Percentiles rank a stretch among this genome's conserved stretches.
These are phyloP conservation scores for Cylindrodendrum hubeiense DNA, from an alignment of 2,329 filamentous ascomycete genomes.

Conservation along the genomic window DNA sequence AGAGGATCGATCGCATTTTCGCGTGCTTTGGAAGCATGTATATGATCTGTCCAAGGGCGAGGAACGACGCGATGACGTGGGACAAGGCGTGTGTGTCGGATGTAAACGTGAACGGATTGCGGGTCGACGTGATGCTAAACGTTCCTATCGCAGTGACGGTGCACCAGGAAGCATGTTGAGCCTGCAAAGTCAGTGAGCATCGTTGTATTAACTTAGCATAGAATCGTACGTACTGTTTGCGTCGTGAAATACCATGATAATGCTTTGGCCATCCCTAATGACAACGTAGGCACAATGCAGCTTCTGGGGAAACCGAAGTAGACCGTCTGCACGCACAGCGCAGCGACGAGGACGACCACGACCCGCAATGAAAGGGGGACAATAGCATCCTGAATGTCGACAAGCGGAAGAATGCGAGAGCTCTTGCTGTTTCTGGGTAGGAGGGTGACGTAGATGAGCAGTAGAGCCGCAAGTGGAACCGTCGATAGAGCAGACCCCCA, in stretches of 20 bases:
- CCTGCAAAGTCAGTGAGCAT: constrained; percentile 32
- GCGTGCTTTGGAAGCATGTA: constrained; percentile 47
- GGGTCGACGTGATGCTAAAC: constrained; percentile 48
- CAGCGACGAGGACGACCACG: constrained; percentile 26
- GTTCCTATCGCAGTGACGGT: constrained; percentile 45
- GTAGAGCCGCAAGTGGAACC: constrained; percentile 44
- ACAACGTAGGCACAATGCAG: constrained; percentile 27
- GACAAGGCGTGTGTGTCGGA: constrained; percentile 44
- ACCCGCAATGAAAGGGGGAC: constrained; percentile 41
- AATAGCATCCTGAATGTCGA: constrained; percentile 43
- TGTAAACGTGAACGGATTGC: constrained; percentile 43
- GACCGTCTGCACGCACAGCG: constrained; percentile 21
- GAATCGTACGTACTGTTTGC: constrained; percentile 42
- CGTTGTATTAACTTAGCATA: rapidly evolving
- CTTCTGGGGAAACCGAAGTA: constrained; percentile 41
- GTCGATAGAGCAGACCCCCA: constrained; percentile 37
- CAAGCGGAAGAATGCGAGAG: background rate
- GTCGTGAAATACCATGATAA: constrained; percentile 51
- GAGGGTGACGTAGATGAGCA: constrained; percentile 47
- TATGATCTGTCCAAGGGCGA: constrained; percentile 49
- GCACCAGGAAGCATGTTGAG: constrained; percentile 48
- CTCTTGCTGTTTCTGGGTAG: background rate
- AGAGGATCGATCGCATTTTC: constrained; percentile 44
- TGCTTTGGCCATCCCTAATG: constrained; percentile 47
- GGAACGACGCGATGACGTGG: constrained; percentile 43